Evolutionary conservation across 306 rosid genomes (phyloP).

Genomic region (Spatholobus suberectus): DNA sequence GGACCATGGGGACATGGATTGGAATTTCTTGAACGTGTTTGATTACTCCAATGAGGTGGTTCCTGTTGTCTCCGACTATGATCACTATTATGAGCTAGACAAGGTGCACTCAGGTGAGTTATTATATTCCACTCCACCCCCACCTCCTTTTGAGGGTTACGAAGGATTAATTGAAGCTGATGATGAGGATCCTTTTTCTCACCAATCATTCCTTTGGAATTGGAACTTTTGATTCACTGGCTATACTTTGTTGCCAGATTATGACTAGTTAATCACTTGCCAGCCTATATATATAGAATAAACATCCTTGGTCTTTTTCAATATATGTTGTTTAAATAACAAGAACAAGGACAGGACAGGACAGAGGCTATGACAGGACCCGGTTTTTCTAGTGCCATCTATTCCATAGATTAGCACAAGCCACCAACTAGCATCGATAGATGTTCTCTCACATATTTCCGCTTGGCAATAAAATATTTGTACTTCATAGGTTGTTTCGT

Average conservation of each 20-base stretch:
- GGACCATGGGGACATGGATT: conserved; percentile 48
- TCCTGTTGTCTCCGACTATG: conserved; percentile 9
- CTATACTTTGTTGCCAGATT: background rate
- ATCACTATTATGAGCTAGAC: conserved; percentile 37
- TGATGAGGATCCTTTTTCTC: conserved; percentile 43
- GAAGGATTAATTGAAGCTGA: background rate
- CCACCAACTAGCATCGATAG: background rate
- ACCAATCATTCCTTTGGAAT: conserved; percentile 55
- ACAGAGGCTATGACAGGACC: background rate
- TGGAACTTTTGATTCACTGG: conserved; percentile 55
- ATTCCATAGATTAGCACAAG: background rate
- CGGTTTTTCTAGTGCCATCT: background rate
- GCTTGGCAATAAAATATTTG: background rate
- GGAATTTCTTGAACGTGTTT: conserved; percentile 59
- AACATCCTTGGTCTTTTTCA: background rate
- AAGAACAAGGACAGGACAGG: background rate
- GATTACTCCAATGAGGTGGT: background rate
- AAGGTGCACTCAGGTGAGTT: conserved; percentile 54
- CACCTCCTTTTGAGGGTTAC: conserved; percentile 19
- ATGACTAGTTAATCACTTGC: background rate
- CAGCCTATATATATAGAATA: background rate
- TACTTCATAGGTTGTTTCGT: conserved; percentile 2
- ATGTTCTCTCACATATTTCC: background rate
- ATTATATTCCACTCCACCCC: conserved; percentile 7
- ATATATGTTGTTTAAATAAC: background rate